Base-by-base conservation (phyloP, 768 basidiomycete genomes). In the Hygrocybe punicea region DNA sequence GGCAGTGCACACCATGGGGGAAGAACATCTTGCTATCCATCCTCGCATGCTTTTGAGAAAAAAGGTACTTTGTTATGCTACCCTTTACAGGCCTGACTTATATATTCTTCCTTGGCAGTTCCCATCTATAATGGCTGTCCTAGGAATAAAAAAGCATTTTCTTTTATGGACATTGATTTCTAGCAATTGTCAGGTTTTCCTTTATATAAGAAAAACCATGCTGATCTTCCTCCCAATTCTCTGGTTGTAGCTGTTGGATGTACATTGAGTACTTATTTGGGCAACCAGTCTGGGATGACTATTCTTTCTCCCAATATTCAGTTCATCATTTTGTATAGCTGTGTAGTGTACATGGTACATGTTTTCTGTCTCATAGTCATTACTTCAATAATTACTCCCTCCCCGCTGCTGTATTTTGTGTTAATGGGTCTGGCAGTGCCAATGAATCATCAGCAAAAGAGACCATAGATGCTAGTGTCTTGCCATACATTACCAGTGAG, bases 61-160 rank as follows among this genome's bases (percentile, higher is more conserved):
- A 46, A 37, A 24, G 40, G 24, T 53, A 40, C 29, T 33, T 16
- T 44, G 6, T 47, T 33, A 2, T 29, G 21, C 40, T 40, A 4
- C 25, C 34, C 4, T 42, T 11, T 45, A 33, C 52, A 10, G 23
- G 21, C 11, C 25, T 21, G 13, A 51, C 21, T 46, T 47, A 19
- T 29, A n/a, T n/a, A n/a, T n/a, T n/a, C 39, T 33, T 47, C 9
- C 35, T 3, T 48, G 6, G 4, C 19, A 58, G 57, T 54, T 17
- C 57, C 57, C 6, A 45, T 58, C 2, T 58, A 45, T 47, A 40
- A 58, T 48, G 57, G 56, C 1, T 49, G 56, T n/a, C 9, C 11
- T 7, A 46, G 13, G 13, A 14, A 9, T 7, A 9, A 13, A 9
- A 8, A 23, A 8, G 45, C 45, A 9, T 46, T 46, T 46, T 23